These are phyloP conservation scores for Verbena officinalis DNA, from an alignment of 257 asterid genomes.

Conservation along the genomic window DNA sequence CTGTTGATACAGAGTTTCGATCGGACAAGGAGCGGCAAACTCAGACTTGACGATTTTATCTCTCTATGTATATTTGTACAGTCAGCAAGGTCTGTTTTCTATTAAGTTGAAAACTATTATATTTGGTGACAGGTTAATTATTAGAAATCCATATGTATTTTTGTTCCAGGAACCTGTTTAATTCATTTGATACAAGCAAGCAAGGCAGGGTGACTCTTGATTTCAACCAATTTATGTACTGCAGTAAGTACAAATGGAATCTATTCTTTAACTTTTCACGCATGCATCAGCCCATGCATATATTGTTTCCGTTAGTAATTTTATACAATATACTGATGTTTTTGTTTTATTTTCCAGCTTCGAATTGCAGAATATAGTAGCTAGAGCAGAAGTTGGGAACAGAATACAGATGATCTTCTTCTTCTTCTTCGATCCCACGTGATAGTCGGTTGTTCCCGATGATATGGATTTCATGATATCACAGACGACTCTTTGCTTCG, in stretches of 20 bases:
- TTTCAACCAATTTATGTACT: constrained; percentile 77
- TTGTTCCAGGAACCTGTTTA: constrained; percentile 63
- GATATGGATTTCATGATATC: too few species aligned
- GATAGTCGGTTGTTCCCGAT: too few species aligned
- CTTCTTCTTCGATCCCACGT: too few species aligned
- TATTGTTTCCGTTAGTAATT: not conserved
- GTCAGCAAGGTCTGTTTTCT: constrained; percentile 60
- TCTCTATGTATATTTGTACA: constrained; percentile 82
- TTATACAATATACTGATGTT: not conserved
- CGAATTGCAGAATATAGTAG: constrained; percentile 78
- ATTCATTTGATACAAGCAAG: constrained; percentile 77
- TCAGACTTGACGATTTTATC: constrained; percentile 76
- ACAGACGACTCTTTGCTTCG: too few species aligned
- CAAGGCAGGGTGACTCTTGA: constrained; percentile 86
- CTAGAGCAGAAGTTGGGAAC: not conserved
- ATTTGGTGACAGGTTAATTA: not conserved
- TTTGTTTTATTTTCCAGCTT: constrained; percentile 48
- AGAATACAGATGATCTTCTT: too few species aligned
- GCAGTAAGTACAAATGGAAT: constrained; percentile 59
- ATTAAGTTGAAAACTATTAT: not conserved
- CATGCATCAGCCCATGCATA: too few species aligned
- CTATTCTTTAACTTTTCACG: too few species aligned
- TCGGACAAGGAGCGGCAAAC: constrained; percentile 62
- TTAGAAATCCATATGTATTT: not conserved
- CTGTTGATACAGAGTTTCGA: constrained; percentile 66